A percentile compares a stretch with the other conserved stretches of the same genome.
phyloP scores from a whole-genome alignment of 805 yeast genomes.

The Yarrowia bubula region DNA sequence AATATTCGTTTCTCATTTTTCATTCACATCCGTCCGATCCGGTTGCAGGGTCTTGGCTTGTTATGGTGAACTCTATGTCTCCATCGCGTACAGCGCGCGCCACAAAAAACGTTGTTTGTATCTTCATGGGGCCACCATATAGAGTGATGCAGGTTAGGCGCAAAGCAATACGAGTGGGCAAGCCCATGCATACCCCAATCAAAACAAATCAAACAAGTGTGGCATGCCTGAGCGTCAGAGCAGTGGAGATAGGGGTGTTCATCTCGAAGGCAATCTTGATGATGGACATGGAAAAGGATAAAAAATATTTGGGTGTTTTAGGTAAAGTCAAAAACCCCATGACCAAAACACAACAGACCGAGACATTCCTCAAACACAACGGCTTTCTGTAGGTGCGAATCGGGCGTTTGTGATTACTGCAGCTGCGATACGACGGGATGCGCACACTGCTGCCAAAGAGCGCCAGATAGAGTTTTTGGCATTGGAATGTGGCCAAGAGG shows the following conservation, averaged over 20 bases:
- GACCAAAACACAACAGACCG: background rate
- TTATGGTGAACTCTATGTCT: background rate
- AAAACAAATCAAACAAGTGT: background rate
- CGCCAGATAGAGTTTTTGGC: background rate
- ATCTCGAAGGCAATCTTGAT: too few species aligned
- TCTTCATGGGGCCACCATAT: background rate
- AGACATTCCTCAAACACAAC: background rate
- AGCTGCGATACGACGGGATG: slow-evolving; percentile 4
- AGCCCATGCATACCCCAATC: background rate
- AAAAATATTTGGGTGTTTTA: too few species aligned
- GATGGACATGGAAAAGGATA: too few species aligned
- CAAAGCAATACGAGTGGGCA: background rate
- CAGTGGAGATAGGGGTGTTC: too few species aligned
- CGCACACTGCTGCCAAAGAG: background rate
- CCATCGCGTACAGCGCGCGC: slow-evolving; percentile 10
- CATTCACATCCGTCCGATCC: too few species aligned
- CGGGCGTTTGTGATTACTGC: background rate
- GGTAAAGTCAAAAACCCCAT: too few species aligned
- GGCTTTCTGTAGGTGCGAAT: background rate
- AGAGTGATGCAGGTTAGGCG: background rate
- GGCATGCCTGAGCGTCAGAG: too few species aligned
- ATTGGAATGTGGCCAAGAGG: background rate
- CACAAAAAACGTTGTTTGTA: background rate
- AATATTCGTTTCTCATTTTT: too few species aligned
- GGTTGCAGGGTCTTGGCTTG: too few species aligned